Evolutionary conservation across 768 basidiomycete species (phyloP), one percentile per base, ranked within the genome.

Genomic region (Cubamyces lactineus): DNA sequence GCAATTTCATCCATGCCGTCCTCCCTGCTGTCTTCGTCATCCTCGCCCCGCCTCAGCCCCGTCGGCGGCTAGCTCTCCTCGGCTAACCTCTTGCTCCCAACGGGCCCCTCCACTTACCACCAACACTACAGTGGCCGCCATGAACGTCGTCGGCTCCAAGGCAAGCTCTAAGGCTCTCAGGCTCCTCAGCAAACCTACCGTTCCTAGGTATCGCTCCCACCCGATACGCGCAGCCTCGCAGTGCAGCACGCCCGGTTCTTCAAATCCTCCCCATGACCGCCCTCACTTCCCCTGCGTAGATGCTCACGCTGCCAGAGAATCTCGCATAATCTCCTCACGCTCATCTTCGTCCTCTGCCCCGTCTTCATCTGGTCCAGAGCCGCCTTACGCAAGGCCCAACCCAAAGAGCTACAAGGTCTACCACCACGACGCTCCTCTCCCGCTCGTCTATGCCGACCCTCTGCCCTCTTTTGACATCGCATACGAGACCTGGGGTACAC

Each of bases 401-500:
- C 92, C 92, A 0, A 74, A 82, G 5, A 84, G 87, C 0, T 97
- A 96, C 79, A 75, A 82, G 42, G 74, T 82, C 24, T 96, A 88
- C 71, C 83, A 83, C 62, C 87, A 92, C 68, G 65, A 72, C 0
- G 66, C 68, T 2, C 87, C 91, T 0, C 77, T 96, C n/a, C 79
- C 81, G 0, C 82, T 96, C 28, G 81, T 86, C 5, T 87, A 87
- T 65, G 63, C 78, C 1, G 67, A 73, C 2, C 77, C 83, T 1
- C 80, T 96, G 0, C 84, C 88, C 1, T 77, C 86, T 7, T 88
- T 94, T 67, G 85, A 93, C 66, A 84, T 98, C 60, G 97, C 97
- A 0, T 99, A 98, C 81, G 97, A 99, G 78, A 93, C 97, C 0
- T 99, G 97, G 97, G 97, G 97, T 2, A 85, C 84, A 1, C 88